Evolutionary conservation across 2,329 filamentous ascomycete species (phyloP).

Genomic region (Cladosporium sp.): DNA sequence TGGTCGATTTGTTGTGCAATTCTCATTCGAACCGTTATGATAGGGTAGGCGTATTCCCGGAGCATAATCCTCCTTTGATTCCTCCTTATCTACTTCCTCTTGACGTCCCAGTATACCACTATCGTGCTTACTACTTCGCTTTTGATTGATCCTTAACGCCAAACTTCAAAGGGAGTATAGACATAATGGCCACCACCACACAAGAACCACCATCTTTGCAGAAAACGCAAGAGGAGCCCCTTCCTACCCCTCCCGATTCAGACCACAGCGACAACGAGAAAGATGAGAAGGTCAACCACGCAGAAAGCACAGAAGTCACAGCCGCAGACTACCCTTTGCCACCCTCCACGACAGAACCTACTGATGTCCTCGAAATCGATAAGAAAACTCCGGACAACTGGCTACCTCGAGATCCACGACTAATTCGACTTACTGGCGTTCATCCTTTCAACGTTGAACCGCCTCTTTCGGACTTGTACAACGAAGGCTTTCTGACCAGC

Average conservation of each 20-base stretch:
- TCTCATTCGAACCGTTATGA: too few relatives aligned
- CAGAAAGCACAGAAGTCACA: constrained; percentile 50
- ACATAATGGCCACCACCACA: constrained; percentile 15
- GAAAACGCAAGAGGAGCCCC: constrained; percentile 23
- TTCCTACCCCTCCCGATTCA: constrained; percentile 36
- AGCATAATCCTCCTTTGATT: too few relatives aligned
- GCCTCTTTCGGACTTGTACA: constrained; percentile 70
- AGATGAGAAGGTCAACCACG: constrained; percentile 36
- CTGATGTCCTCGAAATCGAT: constrained; percentile 66
- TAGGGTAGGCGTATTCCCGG: too few relatives aligned
- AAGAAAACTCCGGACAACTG: constrained; percentile 77
- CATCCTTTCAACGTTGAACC: constrained; percentile 92
- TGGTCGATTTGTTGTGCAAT: too few relatives aligned
- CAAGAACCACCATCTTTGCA: constrained; percentile 21
- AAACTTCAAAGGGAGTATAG: not conserved
- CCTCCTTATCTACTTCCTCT: not conserved
- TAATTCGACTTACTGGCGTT: constrained; percentile 81
- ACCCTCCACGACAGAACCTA: constrained; percentile 54
- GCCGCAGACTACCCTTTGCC: constrained; percentile 58
- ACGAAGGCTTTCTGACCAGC: constrained; percentile 79
- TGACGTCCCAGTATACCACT: not conserved
- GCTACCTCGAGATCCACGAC: constrained; percentile 70
- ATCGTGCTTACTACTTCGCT: not conserved
- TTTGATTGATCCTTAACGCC: constrained; percentile 1
- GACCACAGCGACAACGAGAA: constrained; percentile 29